Base-by-base conservation (phyloP, 2,329 filamentous ascomycete species). In the Colletotrichum viniferum region DNA sequence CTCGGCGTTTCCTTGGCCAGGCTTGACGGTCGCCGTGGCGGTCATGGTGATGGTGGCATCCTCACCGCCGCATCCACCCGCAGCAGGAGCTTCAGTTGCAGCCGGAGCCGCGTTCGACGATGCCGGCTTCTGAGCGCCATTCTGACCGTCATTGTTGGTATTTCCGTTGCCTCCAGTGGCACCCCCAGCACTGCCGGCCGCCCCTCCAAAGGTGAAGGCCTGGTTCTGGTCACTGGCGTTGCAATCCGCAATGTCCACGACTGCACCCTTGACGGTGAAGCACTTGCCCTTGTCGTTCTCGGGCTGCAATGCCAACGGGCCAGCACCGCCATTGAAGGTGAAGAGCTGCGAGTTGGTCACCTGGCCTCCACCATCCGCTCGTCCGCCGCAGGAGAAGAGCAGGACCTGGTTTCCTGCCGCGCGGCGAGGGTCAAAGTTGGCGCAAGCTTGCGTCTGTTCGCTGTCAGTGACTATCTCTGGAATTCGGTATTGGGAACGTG, bases 321-420 rank as follows among this genome's bases (percentile, higher is more conserved):
- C 86, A 18, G 83, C 79, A 9, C 81, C 81, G 24, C 85, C 86
- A 30, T 85, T 82, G 72, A 89, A 89, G 14, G 83, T 80, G 76
- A 90, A 91, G 3, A 89, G 82, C 79, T 91, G 90, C 1, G 89
- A 91, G 68, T 86, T 82, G 8, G 88, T 87, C 3, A 89, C 88
- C 6, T 81, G 77, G 16, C 90, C 89, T 24, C 86, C 82, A 60
- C 90, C 90, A 74, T 89, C 90, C 24, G 90, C 90, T 52, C 90
- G 85, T 18, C 90, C 90, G 66, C 90, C 90, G 76, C 90, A 92
- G 13, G 90, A 90, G 78, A 92, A 92, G 28, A 92, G 84, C 38
- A 88, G 78, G 16, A 90, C 88, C 77, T 90, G 89, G 78, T 88
- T 87, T 13, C 88, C 89, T 4, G 85, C 83, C 1, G 84, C 81